Base-by-base conservation (phyloP, 257 asterid species). In the Jasminum sambac region DNA sequence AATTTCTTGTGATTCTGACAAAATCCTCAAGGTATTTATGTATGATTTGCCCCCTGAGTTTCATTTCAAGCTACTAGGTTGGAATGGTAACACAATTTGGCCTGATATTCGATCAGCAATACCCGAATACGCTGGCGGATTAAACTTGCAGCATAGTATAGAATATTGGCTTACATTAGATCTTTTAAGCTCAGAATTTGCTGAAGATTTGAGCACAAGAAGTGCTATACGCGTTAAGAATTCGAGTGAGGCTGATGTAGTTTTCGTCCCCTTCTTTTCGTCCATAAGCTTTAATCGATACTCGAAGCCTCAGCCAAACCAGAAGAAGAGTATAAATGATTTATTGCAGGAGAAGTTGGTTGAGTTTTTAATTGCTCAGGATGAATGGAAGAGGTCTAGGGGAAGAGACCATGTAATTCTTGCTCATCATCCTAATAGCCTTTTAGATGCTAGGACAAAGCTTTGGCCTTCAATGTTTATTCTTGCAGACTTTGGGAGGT, bases 351-450 rank as follows among this genome's bases (percentile, higher is more conserved):
- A 82, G 72, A 89, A 89, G 76, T 82, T 94, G 79, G 99, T 91
- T 44, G 69, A 62, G 1, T 86, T 80, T 78, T 79, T 94, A 85
- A 78, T 60, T 9, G 81, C 75, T 70, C 95, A 77, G 77, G 76
- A 80, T 64, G 96, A 87, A 67, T 94, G 99, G 99, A 85, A 88
- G 82, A 91, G 85, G 76, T 83, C 95, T 0, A 83, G 86, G 9
- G 99, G 99, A 9, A 85, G 75, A 46, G 93, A 94, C 78, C 99
- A 94, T 68, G 66, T 94, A 43, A 76, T 94, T 24, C 66, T 91
- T 21, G 97, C 97, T 11, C 99, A 94, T 74, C 99, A 94, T 76
- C 99, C 97, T 1, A 94, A 94, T 80, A 94, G 99, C 67, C 89
- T 94, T 50, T 74, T 84, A 74, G 84, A 91, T 39, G 96, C 97